Evolutionary conservation across 306 rosid species (phyloP), one percentile per base, ranked within the genome.

Genomic region (Clitoria ternatea): DNA sequence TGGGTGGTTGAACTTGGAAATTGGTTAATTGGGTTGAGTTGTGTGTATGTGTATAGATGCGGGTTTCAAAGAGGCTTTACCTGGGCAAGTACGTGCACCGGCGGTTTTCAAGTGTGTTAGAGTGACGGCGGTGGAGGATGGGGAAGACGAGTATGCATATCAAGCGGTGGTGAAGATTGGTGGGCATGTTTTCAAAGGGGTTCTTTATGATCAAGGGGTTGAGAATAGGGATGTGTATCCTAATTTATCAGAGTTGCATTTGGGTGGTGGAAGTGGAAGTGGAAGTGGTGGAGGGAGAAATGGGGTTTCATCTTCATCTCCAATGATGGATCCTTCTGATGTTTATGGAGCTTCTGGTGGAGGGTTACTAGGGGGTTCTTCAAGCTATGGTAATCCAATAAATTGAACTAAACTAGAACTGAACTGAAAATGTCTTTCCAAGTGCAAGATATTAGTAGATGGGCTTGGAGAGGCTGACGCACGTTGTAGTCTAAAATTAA

Each of bases 91-190:
- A 55, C 86, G 96, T 7, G 96, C 86, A 20, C 82, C 85, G 10
- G 98, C 98, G 1, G 94, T 89, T 35, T 94, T 94, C 89, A 94
- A 94, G 87, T 94, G 98, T 66, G 98, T 94, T 3, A 65, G 89
- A 59, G 98, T 94, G 27, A 85, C 98, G 2, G 88, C 94, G 2
- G 85, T 94, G 80, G 97, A 90, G 0, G 97, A 87, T 10, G 96
- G 93, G 0, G 84, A 89, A 13, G 98, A 84, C 18, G 89, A 94
- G 84, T 90, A 76, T 36, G 97, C 97, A 0, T 94, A 94, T 76
- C 96, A 94, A 15, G 96, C 98, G 0, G 90, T 84, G 12, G 98
- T 94, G 17, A 94, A 84, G 74, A 94, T 94, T 24, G 86, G 82
- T 2, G 98, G 98, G 0, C 98, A 85, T 74, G 96, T 94, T 7